A percentile compares a stretch with the other conserved stretches of the same genome.
These are phyloP conservation scores for Clonostachys rosea DNA, from an alignment of 2,329 filamentous ascomycete species.

Conservation along the genomic window DNA sequence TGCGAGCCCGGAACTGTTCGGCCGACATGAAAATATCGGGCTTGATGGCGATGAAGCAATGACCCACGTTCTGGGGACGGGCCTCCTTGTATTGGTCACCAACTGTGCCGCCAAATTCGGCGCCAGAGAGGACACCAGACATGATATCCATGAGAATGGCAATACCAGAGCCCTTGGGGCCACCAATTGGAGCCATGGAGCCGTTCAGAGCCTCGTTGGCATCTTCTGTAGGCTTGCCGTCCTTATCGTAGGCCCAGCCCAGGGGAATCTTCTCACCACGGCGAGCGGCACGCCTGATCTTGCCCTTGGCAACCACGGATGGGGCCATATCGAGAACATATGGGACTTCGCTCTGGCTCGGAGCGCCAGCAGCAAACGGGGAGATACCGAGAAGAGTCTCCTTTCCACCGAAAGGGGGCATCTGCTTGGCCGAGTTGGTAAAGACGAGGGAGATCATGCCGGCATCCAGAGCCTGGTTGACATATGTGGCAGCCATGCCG, in stretches of 20 bases:
- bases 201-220: slow-evolving; percentile 60
- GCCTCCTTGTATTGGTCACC: slow-evolving; percentile 49
- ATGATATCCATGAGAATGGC: slow-evolving; percentile 80
- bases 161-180: slow-evolving; percentile 67
- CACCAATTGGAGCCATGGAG: slow-evolving; percentile 74
- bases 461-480: slow-evolving; percentile 11
- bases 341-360: slow-evolving; percentile 44
- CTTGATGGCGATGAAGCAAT: slow-evolving; percentile 48
- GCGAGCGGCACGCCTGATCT: slow-evolving; percentile 58
- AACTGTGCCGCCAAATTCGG: slow-evolving; percentile 64
- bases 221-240: slow-evolving; percentile 60
- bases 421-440: slow-evolving; percentile 21
- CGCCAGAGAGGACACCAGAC: slow-evolving; percentile 65
- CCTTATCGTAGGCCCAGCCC: slow-evolving; percentile 66
- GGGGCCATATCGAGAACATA: slow-evolving; percentile 60
- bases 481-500: slow-evolving; percentile 17
- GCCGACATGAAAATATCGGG: slow-evolving; percentile 42
- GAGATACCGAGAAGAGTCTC: slow-evolving; percentile 20
- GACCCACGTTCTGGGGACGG: slow-evolving; percentile 46
- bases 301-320: slow-evolving; percentile 55
- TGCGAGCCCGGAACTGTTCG: slow-evolving; percentile 42
- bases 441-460: slow-evolving; percentile 18
- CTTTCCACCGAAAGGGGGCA: slow-evolving; percentile 23
- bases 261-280: slow-evolving; percentile 56
- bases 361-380: slow-evolving; percentile 45